phyloP scores from a whole-genome alignment of 495 filamentous ascomycete genomes.

The Xylaria sp. region DNA sequence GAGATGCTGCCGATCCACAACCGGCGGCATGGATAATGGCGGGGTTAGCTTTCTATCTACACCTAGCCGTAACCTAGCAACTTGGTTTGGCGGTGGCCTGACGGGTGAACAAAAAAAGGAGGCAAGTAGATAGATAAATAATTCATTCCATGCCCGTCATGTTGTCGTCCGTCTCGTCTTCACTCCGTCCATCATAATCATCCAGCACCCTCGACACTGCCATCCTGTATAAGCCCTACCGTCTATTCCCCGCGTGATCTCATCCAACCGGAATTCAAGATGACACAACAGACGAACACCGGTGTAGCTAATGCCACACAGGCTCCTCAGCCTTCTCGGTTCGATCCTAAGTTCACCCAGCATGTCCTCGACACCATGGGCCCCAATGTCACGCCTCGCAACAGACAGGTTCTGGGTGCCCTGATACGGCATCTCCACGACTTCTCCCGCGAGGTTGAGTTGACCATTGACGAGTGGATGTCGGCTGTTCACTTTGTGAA shows the following conservation, averaged over 20 bases:
- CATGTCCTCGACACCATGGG: slow-evolving; percentile 78
- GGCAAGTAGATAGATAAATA: slow-evolving; percentile 9
- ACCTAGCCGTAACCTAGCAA: slow-evolving; percentile 20
- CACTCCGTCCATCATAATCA: background rate
- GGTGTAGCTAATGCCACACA: slow-evolving; percentile 36
- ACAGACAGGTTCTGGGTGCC: slow-evolving; percentile 67
- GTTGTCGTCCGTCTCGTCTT: background rate
- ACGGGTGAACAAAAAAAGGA: background rate
- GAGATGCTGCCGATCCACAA: slow-evolving; percentile 39
- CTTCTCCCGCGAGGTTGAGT: slow-evolving; percentile 82
- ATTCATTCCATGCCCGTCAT: slow-evolving; percentile 7
- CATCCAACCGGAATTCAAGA: slow-evolving; percentile 28
- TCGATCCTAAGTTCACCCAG: slow-evolving; percentile 80
- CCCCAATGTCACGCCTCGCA: slow-evolving; percentile 71
- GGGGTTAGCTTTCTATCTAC: slow-evolving; percentile 37
- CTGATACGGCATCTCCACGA: slow-evolving; percentile 82
- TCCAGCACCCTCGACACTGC: background rate
- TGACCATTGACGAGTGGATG: slow-evolving; percentile 83
- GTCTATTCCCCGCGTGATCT: background rate
- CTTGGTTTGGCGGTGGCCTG: background rate
- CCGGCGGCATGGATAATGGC: slow-evolving; percentile 34
- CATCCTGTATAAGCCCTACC: background rate
- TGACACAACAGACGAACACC: slow-evolving; percentile 31
- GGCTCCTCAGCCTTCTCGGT: slow-evolving; percentile 46
- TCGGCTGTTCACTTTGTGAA: slow-evolving; percentile 70